Evolutionary conservation across 1,139 yeast species (phyloP).

Genomic region (Hansenula sp.): DNA sequence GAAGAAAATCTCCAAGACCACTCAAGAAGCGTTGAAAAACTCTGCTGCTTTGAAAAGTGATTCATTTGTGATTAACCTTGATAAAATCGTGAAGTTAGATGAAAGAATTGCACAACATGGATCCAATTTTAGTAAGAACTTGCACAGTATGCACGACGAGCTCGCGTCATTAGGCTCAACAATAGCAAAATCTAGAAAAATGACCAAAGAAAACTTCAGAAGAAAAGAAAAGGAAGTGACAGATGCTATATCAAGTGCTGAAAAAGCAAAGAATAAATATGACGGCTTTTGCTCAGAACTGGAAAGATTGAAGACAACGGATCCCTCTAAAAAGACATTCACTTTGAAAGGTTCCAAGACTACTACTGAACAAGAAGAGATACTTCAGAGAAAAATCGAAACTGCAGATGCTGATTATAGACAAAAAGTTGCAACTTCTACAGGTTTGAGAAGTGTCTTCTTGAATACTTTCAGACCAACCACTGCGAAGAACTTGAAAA

Average conservation of each 20-base stretch:
- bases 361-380: constrained; percentile 90
- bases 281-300: constrained; percentile 80
- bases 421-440: constrained; percentile 68
- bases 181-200: constrained; percentile 67
- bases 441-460: constrained; percentile 70
- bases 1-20: constrained; percentile 58
- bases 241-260: constrained; percentile 81
- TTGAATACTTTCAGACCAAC: constrained; percentile 74
- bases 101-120: constrained; percentile 74
- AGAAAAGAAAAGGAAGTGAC: constrained; percentile 78
- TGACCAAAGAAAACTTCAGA: constrained; percentile 76
- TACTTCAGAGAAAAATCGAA: constrained; percentile 74
- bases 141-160: constrained; percentile 85
- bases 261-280: constrained; percentile 83
- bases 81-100: constrained; percentile 69
- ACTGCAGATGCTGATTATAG: constrained; percentile 83
- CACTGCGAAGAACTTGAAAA: constrained; percentile 67
- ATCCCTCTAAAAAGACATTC: constrained; percentile 78
- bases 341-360: constrained; percentile 75
- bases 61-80: constrained; percentile 64
- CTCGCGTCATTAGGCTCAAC: constrained; percentile 67
- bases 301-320: constrained; percentile 76
- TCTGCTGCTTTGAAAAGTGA: constrained; percentile 55
- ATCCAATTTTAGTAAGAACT: constrained; percentile 70
- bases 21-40: constrained; percentile 50